phyloP scores from a whole-genome alignment of 805 yeast species.

The Tetrapisispora namnaoensis region DNA sequence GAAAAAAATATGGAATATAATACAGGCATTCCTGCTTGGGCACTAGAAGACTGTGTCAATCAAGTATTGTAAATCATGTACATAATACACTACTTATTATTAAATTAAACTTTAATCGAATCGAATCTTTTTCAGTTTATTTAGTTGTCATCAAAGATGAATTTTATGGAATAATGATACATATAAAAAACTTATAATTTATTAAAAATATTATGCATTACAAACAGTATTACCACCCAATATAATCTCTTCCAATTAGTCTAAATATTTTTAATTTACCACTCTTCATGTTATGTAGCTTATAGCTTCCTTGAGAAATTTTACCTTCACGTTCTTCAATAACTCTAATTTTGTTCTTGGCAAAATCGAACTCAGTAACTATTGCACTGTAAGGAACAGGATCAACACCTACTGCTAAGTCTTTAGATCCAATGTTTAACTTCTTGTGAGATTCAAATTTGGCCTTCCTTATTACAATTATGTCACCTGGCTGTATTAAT shows the following conservation, averaged over 20 bases:
- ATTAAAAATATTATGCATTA: background rate
- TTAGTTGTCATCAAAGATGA: background rate
- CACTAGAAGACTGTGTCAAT: slow-evolving; percentile 3
- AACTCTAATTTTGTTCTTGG: slow-evolving; percentile 62
- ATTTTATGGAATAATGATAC: background rate
- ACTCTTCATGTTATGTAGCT: slow-evolving; percentile 58
- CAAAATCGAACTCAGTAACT: slow-evolving; percentile 62
- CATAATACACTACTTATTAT: background rate
- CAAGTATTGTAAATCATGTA: background rate
- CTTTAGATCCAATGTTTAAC: slow-evolving; percentile 34
- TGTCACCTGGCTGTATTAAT: slow-evolving; percentile 74
- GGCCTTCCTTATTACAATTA: slow-evolving; percentile 66
- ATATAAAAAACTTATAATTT: background rate
- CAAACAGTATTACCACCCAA: slow-evolving; percentile 50
- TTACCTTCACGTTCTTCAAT: slow-evolving; percentile 48
- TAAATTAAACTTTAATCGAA: background rate
- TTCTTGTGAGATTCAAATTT: slow-evolving; percentile 58
- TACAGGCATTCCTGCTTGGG: slow-evolving; percentile 42
- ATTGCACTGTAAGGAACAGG: slow-evolving; percentile 44
- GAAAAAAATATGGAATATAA: slow-evolving; percentile 30
- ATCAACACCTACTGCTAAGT: slow-evolving; percentile 51
- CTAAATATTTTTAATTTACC: slow-evolving; percentile 80
- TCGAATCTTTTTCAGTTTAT: background rate
- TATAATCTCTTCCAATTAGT: slow-evolving; percentile 58
- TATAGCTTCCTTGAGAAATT: slow-evolving; percentile 52